Conservation (phyloP, 768 basidiomycete genomes). For the Daedaleopsis sinensis region DNA sequence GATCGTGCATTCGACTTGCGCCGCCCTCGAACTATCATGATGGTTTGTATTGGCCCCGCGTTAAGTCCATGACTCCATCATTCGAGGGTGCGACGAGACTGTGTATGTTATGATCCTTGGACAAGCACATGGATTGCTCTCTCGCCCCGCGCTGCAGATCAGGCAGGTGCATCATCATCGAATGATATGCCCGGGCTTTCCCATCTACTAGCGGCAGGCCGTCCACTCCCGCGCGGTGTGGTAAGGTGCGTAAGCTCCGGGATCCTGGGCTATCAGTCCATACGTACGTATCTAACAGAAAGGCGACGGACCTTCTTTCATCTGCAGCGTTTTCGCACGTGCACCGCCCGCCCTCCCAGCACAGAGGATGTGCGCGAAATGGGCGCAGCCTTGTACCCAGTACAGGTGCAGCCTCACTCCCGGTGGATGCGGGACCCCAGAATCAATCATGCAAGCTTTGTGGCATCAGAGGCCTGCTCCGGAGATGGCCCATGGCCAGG, state of each 20-base stretch:
- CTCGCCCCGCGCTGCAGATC: constrained; percentile 2
- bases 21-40: constrained; percentile 11
- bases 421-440: not conserved
- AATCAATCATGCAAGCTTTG: not conserved
- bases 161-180: not conserved
- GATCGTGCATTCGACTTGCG: constrained; percentile 14
- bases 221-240: not conserved
- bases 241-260: constrained; percentile 4
- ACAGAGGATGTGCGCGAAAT: not conserved
- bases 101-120: not conserved
- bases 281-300: constrained; percentile 14
- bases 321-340: constrained; percentile 16
- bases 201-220: not conserved
- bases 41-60: constrained; percentile 7
- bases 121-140: not conserved
- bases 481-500: not conserved
- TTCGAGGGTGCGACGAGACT: not conserved
- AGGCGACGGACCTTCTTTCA: constrained; percentile 18
- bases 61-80: constrained; percentile 3
- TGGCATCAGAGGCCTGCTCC: not conserved
- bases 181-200: not conserved
- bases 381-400: not conserved
- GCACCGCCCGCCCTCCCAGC: constrained; percentile 15
- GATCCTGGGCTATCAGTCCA: constrained; percentile 11
- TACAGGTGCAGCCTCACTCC: not conserved